Percentiles rank a stretch among this genome's conserved stretches.
Conservation (phyloP, 2,329 filamentous ascomycete genomes). For the Dothidotthia symphoricarpi region DNA sequence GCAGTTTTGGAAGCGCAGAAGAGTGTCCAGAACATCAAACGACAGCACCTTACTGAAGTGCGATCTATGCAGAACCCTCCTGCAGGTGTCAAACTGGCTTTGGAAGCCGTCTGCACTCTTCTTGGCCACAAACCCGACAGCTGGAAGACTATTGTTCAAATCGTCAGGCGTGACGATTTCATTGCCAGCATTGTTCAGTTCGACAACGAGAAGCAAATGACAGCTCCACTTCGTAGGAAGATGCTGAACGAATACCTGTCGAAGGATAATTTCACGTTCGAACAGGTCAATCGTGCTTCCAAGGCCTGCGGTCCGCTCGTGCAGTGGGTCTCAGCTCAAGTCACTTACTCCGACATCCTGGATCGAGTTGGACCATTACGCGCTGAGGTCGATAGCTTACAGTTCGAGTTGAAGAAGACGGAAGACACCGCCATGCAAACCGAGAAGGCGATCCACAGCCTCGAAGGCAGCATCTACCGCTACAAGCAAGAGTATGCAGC, state of each 20-base stretch:
- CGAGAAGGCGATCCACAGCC: constrained; percentile 75
- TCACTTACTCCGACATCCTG: constrained; percentile 95
- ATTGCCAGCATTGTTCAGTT: constrained; percentile 98
- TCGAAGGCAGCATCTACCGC: constrained; percentile 86
- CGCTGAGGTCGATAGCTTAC: constrained; percentile 81
- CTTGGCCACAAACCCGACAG: constrained; percentile 85
- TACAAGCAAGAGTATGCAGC: constrained; percentile 97
- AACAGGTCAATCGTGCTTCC: constrained; percentile 92
- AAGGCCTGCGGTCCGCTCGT: constrained; percentile 96
- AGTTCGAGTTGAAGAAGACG: constrained; percentile 85
- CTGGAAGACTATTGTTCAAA: constrained; percentile 87
- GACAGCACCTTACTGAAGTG: constrained; percentile 94
- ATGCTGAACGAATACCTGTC: constrained; percentile 93
- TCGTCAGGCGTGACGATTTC: constrained; percentile 91
- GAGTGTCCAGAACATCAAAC: constrained; percentile 98
- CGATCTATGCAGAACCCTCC: constrained; percentile 95
- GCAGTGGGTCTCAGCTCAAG: constrained; percentile 95
- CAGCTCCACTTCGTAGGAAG: constrained; percentile 71
- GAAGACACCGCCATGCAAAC: constrained; percentile 92
- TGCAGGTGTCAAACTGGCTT: constrained; percentile 80
- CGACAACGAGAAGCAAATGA: constrained; percentile 95
- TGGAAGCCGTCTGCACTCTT: constrained; percentile 95
- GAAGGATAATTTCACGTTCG: constrained; percentile 93
- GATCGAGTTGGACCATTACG: constrained; percentile 90
- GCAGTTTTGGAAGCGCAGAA: constrained; percentile 90